These are phyloP conservation scores for Canavalia ensiformis DNA, from an alignment of 306 rosid genomes.

Conservation along the genomic window DNA sequence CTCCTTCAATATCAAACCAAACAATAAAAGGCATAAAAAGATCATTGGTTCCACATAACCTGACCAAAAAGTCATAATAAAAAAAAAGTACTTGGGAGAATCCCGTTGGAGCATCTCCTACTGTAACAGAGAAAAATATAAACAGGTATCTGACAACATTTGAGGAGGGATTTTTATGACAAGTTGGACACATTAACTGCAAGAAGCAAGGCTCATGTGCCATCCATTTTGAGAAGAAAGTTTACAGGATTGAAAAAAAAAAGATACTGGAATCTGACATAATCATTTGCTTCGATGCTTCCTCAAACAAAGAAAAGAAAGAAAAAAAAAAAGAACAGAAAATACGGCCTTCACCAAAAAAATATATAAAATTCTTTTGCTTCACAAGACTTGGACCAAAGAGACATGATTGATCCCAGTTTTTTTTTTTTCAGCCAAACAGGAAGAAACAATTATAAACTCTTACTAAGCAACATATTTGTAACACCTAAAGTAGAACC, in stretches of 20 bases:
- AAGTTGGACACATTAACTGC: not conserved
- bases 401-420: not conserved
- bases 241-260: not conserved
- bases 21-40: slow-evolving; percentile 34
- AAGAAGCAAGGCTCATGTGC: slow-evolving; percentile 3
- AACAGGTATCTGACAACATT: slow-evolving; percentile 14
- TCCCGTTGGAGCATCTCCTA: no score
- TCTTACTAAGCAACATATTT: slow-evolving; percentile 13
- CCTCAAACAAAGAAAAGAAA: no score
- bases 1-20: slow-evolving; percentile 50
- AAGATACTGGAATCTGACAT: not conserved
- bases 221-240: slow-evolving; percentile 19
- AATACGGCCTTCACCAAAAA: no score
- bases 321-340: no score
- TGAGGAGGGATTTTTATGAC: slow-evolving; percentile 20
- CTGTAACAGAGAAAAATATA: slow-evolving; percentile 19
- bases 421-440: slow-evolving; percentile 44
- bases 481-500: slow-evolving; percentile 6
- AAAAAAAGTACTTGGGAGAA: slow-evolving; percentile 26
- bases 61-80: not conserved
- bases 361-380: no score
- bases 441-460: slow-evolving; percentile 26
- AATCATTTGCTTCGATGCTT: not conserved
- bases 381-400: no score
- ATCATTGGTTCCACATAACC: slow-evolving; percentile 40